phyloP scores from a whole-genome alignment of 2,329 filamentous ascomycete species.

The Alternaria solani region DNA sequence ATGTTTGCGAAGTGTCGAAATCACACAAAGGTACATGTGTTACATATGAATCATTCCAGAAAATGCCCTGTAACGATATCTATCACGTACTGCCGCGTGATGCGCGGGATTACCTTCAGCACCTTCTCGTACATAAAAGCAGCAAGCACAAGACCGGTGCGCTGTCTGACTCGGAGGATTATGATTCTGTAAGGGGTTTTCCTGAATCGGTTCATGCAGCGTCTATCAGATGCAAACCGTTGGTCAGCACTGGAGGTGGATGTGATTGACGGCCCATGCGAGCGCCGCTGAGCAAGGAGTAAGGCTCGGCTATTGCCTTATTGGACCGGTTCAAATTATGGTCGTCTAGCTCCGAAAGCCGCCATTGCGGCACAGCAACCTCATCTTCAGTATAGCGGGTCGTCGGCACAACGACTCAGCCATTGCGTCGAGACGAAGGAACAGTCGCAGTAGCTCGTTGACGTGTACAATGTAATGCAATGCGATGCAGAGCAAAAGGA shows the following conservation, averaged over 20 bases:
- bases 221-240: not conserved
- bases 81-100: not conserved
- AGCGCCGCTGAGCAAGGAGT: not conserved
- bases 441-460: not conserved
- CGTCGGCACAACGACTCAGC: not conserved
- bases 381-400: not conserved
- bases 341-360: not conserved
- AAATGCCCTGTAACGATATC: no score
- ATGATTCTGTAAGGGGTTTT: not conserved
- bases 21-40: no score
- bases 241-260: not conserved
- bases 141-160: not conserved
- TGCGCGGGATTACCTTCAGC: not conserved
- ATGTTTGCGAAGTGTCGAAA: not conserved
- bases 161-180: not conserved
- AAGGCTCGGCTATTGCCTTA: not conserved
- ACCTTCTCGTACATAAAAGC: not conserved
- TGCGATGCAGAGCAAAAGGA: not conserved
- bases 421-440: not conserved
- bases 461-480: not conserved
- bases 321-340: no score
- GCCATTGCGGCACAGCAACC: not conserved
- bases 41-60: no score
- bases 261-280: not conserved
- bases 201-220: not conserved